Base-by-base conservation (phyloP, 1,284 basidiomycete species). In the Cystobasidiaceae sp. region DNA sequence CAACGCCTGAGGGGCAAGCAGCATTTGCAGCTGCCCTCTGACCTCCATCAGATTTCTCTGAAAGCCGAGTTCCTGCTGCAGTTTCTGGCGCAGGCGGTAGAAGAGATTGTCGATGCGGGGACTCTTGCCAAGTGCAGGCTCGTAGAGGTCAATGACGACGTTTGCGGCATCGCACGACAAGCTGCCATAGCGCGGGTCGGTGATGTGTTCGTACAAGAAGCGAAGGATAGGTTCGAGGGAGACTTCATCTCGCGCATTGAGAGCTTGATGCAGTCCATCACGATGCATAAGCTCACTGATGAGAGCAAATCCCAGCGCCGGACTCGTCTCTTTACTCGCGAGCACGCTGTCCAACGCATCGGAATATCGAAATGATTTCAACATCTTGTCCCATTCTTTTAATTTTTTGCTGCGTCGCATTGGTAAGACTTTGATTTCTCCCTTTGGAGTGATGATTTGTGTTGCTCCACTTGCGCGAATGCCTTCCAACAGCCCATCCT, bases 281-380 rank as follows among this genome's bases (percentile, higher is more conserved):
- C 90, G 86, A 73, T 94, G 89, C 50, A 96, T 87, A 37, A 99
- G 81, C 77, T 99, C 96, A 77, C 92, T 87, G 52, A 98, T 86
- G 32, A 99, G 79, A 0, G 94, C 88, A 74, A 98, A 99, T 0
- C 90, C 84, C 0, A 87, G 90, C 6, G 86, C 83, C 4, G 93
- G 90, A 15, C 85, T 85, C 11, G 91, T 85, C 76, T 85, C 81
- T 86, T 90, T 70, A 2, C 67, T 90, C 71, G 84, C 84, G 65
- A 96, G 78, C 5, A 92, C 90, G 3, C 89, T 85, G 77, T 97
- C 93, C 43, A 99, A 79, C 0, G 96, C 96, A 51, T 93, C 93
- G 17, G 87, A 86, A 77, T 99, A 98, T 74, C 92, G 90, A 83
- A 98, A 99, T 32, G 81, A 82, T 77, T 97, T 97, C 64, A 99